Evolutionary conservation across 2,329 filamentous ascomycete species (phyloP), one percentile per base, ranked within the genome.

Genomic region (Akanthomyces dipterigenus): DNA sequence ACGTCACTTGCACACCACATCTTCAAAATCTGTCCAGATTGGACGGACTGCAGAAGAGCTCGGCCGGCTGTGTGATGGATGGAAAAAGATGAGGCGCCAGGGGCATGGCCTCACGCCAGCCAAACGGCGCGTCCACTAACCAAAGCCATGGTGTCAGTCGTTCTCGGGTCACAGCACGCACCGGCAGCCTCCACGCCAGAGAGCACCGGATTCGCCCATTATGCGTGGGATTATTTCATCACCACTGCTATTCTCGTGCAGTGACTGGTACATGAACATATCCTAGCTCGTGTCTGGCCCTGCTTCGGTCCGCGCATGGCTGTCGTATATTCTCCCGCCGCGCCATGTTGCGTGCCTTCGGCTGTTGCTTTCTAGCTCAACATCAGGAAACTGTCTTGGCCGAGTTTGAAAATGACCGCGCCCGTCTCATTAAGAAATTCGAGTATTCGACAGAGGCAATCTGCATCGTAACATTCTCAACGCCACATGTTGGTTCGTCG

Each of bases 401-500:
- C 40, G 16, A 18, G 8, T 16, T 9, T 20, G 11, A n/a, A 54
- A 28, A 38, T 54, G 18, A 22, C n/a, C 7, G 12, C 31, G 9
- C 20, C 40, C 24, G 40, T 36, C 28, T 46, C n/a, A 45, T 24
- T 45, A 26, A 45, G 11, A 34, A 34, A 18, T 22, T 12, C 5
- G 12, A 55, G 20, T 22, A n/a, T 12, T n/a, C 36, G 28, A 28
- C 50, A 42, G 42, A 43, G 7, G 16, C 16, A 38, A 16, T 18
- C n/a, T 45, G 26, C 22, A 40, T n/a, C 22, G 26, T 28, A 3
- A 9, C 14, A 58, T 42, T 24, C 55, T 36, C 28, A 34, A 16
- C 45, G 55, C 55, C 46, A 50, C 34, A 57, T n/a, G 55, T 42
- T 58, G 45, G 54, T 22, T 46, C 40, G 40, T 45, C 26, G 20